phyloP scores from a whole-genome alignment of 2,329 filamentous ascomycete genomes.

The Sporothrix curviconia region DNA sequence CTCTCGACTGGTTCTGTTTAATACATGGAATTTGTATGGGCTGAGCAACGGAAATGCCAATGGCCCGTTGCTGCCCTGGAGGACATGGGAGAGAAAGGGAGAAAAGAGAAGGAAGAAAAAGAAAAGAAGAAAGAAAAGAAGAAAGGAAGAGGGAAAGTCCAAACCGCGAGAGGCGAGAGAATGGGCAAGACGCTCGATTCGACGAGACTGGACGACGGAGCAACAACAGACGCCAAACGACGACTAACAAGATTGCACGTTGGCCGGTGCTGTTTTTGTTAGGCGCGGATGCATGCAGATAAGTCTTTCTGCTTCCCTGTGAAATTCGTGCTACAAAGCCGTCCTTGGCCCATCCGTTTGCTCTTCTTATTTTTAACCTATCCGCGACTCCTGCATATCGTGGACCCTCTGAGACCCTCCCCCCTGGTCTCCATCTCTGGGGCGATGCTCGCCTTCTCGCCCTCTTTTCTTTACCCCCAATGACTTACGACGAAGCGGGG shows the following conservation, averaged over 20 bases:
- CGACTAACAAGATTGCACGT: not conserved
- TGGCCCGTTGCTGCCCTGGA: not conserved
- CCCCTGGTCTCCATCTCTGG: not conserved
- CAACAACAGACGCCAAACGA: not conserved
- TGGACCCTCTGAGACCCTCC: not conserved
- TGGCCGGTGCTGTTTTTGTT: not conserved
- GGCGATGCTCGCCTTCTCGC: slow-evolving; percentile 1
- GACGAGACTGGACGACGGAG: not conserved
- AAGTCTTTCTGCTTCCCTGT: not conserved
- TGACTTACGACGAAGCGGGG: too few relatives aligned
- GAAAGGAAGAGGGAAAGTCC: not conserved
- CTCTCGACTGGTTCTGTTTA: not conserved
- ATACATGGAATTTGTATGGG: not conserved
- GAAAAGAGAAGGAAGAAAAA: not conserved
- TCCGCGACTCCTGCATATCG: not conserved
- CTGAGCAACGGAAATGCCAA: not conserved
- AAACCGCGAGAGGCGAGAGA: not conserved
- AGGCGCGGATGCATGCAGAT: not conserved
- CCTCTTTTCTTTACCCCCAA: not conserved
- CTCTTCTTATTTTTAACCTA: too few relatives aligned
- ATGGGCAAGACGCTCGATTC: not conserved
- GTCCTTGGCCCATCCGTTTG: too few relatives aligned
- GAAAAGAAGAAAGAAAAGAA: not conserved
- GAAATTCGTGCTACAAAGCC: too few relatives aligned
- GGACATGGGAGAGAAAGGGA: not conserved